These are phyloP conservation scores for Fomes fomentarius DNA, from an alignment of 1,284 basidiomycete genomes.

Conservation along the genomic window DNA sequence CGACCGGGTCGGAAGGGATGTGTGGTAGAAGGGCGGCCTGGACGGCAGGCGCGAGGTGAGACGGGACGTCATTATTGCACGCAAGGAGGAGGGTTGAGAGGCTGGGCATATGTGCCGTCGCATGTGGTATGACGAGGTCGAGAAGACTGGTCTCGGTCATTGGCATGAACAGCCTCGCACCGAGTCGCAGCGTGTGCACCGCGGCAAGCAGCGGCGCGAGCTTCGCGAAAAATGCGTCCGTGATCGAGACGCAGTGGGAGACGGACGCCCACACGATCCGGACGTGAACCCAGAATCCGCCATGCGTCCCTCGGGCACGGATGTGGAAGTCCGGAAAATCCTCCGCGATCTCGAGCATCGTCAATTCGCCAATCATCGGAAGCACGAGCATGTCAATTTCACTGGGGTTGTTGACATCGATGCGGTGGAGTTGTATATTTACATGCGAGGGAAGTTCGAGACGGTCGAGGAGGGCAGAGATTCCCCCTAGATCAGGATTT, in stretches of 20 bases:
- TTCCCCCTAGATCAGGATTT: neutral
- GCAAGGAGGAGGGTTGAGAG: neutral
- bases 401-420: neutral
- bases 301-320: neutral
- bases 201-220: neutral
- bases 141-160: neutral
- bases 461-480: neutral
- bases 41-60: neutral
- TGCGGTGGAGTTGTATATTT: neutral
- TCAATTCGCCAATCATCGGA: neutral
- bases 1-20: neutral
- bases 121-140: neutral
- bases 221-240: neutral
- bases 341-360: neutral
- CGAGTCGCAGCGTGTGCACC: neutral
- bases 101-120: neutral
- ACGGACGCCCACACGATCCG: neutral
- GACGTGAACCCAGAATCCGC: neutral
- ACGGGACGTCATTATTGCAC: neutral
- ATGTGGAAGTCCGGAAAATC: neutral
- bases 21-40: neutral
- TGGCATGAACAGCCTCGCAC: neutral
- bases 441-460: neutral
- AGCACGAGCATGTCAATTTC: neutral
- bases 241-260: neutral